A percentile compares a stretch with the other conserved stretches of the same genome.
Evolutionary conservation across 148 eudicot species (phyloP).

Genomic region (Limonium bicolor): DNA sequence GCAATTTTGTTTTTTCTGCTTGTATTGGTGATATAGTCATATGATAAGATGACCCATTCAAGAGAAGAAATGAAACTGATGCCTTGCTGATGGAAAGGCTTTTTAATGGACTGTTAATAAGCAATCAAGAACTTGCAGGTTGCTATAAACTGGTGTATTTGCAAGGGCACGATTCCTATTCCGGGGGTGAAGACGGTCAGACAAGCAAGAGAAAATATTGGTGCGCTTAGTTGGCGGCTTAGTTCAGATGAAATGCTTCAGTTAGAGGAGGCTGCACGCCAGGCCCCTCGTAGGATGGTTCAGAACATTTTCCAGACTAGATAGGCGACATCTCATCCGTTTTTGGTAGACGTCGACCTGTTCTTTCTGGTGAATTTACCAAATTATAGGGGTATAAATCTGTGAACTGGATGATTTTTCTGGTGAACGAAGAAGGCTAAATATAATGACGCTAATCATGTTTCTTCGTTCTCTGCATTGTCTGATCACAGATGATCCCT

Average conservation of each 20-base stretch:
- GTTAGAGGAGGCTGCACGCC: slow-evolving; percentile 60
- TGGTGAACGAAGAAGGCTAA: too few relatives aligned
- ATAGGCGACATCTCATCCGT: too few relatives aligned
- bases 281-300: slow-evolving; percentile 63
- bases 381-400: too few relatives aligned
- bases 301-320: slow-evolving; percentile 89
- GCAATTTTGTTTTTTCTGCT: neutral
- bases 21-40: neutral
- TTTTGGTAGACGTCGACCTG: too few relatives aligned
- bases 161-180: slow-evolving; percentile 77
- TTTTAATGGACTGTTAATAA: neutral
- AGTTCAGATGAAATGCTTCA: slow-evolving; percentile 42
- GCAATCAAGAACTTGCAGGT: slow-evolving; percentile 24
- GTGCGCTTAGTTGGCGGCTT: slow-evolving; percentile 84
- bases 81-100: neutral
- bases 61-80: neutral
- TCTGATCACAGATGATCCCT: too few relatives aligned
- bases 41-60: neutral
- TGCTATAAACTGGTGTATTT: slow-evolving; percentile 95
- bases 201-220: slow-evolving; percentile 74
- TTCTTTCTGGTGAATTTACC: too few relatives aligned
- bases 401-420: too few relatives aligned
- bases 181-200: slow-evolving; percentile 77
- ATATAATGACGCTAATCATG: too few relatives aligned
- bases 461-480: too few relatives aligned